Conservation (phyloP, 306 rosid species). For the Fagus crenata region DNA sequence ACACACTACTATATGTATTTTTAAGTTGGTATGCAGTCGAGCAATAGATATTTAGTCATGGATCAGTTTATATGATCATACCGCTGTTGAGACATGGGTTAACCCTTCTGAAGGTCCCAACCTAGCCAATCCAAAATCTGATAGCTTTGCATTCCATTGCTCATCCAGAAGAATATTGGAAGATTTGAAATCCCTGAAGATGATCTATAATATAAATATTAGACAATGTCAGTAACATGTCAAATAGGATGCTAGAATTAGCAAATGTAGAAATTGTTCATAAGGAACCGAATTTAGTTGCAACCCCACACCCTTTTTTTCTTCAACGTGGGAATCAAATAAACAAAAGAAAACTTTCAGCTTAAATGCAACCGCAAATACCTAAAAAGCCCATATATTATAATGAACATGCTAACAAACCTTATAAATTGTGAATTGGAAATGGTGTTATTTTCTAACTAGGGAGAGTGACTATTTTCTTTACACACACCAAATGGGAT, state of each 20-base stretch:
- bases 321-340: constrained; percentile 7
- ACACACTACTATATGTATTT: constrained; percentile 11
- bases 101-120: constrained; percentile 92
- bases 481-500: too few species aligned
- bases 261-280: not conserved
- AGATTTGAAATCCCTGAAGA: constrained; percentile 95
- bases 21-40: not conserved
- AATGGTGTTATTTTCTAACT: too few species aligned
- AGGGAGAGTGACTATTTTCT: too few species aligned
- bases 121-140: constrained; percentile 93
- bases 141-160: constrained; percentile 93
- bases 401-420: too few species aligned
- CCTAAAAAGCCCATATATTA: too few species aligned
- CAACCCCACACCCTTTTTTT: not conserved
- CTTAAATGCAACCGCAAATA: not conserved
- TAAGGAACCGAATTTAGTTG: constrained; percentile 1
- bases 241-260: constrained; percentile 13
- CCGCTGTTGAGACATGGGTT: constrained; percentile 96
- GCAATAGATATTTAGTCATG: constrained; percentile 5
- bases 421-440: too few species aligned
- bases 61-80: constrained; percentile 42
- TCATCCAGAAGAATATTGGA: constrained; percentile 92
- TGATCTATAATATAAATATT: constrained; percentile 50
- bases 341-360: constrained; percentile 4
- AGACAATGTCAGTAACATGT: constrained; percentile 23